Evolutionary conservation across 768 basidiomycete species (phyloP).

Genomic region (Serendipita sp.): DNA sequence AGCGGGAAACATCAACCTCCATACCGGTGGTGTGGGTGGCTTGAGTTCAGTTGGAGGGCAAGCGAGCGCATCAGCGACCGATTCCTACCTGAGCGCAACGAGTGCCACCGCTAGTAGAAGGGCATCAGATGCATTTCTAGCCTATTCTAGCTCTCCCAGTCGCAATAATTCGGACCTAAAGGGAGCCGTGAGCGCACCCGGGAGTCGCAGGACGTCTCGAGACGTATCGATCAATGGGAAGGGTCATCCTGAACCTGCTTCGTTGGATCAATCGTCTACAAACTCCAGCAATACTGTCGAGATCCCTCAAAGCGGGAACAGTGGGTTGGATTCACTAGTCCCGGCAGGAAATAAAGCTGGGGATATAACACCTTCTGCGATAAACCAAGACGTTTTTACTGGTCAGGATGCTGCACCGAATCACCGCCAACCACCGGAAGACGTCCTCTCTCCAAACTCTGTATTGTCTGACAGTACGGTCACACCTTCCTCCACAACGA

Average conservation of each 20-base stretch:
- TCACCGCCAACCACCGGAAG: background rate
- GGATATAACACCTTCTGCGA: background rate
- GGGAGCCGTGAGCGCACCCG: background rate
- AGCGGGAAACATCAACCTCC: background rate
- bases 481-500: background rate
- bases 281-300: too few relatives aligned
- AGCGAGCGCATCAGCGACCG: background rate
- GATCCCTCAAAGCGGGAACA: too few relatives aligned
- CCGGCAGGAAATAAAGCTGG: background rate
- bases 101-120: background rate
- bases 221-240: background rate
- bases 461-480: background rate
- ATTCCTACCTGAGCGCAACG: background rate
- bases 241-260: background rate
- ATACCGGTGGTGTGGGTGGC: background rate
- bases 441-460: background rate
- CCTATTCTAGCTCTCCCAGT: background rate
- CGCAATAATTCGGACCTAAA: too few relatives aligned
- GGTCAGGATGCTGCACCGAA: background rate
- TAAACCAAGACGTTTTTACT: background rate
- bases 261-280: too few relatives aligned
- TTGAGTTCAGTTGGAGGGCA: background rate
- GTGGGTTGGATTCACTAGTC: background rate
- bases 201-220: background rate
- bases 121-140: background rate